Base-by-base conservation (phyloP, 306 rosid genomes). In the Echinosophora koreensis region DNA sequence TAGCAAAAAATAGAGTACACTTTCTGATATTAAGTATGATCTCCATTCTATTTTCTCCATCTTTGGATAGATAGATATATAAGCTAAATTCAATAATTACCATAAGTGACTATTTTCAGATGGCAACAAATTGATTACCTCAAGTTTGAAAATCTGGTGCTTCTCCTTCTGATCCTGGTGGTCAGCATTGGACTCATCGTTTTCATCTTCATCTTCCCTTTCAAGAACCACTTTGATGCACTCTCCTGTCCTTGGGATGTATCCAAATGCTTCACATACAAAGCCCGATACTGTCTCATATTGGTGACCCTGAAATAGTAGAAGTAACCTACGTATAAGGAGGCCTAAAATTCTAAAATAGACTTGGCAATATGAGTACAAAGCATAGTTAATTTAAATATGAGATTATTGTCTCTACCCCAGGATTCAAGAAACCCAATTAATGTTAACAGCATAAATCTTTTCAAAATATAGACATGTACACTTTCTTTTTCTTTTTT, bases 231-330 rank as follows among this genome's bases (percentile, higher is more conserved):
- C 88, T 86, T 91, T 92, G 82, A 92, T 86, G 83, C 81, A 84
- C 87, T 96, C 98, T 8, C 99, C 99, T 4, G 98, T 96, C 88
- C 96, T 90, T 13, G 98, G 99, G 73, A 93, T 96, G 73, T 96
- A 93, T 80, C 99, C 99, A 87, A 95, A 95, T 60, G 94, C 89
- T 86, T 89, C 99, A 17, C 99, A 96, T 57, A 92, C 92, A 82
- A 96, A 96, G 69, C 99, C 99, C 0, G 99, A 96, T 39, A 96
- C 99, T 1, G 99, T 96, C 87, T 96, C 99, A 62, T 96, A 96
- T 85, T 93, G 99, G 77, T 89, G 92, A 84, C 97, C 99, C 99
- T 96, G 89, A 66, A 69, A 76, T 42, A 60, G 62, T 6, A 52
- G 30, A 71, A 38, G 67, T 38, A 47, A 69, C 55, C 22, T 34